phyloP scores from a whole-genome alignment of 345 rosid species.

The Syzygium grande region DNA sequence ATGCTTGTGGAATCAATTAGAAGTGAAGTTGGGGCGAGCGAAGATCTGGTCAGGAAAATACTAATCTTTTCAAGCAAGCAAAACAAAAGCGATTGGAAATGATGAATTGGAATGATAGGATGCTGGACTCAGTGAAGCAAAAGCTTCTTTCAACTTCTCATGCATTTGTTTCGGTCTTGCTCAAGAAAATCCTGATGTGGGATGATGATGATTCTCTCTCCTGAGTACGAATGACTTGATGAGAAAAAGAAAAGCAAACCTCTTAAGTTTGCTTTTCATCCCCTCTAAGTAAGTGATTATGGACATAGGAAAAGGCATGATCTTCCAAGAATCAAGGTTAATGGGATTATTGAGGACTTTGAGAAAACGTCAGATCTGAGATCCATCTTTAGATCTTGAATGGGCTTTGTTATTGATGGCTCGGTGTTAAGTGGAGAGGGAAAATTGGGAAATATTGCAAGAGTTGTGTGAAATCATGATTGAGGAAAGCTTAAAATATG shows the following conservation, averaged over 20 bases:
- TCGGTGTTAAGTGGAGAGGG: neutral
- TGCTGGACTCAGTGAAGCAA: neutral
- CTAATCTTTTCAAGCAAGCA: neutral
- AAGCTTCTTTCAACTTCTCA: neutral
- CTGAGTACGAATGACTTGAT: neutral
- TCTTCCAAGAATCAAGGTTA: neutral
- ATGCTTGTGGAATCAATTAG: neutral
- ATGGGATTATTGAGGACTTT: neutral
- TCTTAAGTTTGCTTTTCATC: neutral
- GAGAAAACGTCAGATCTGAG: neutral
- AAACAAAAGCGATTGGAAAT: neutral
- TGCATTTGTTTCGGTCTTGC: neutral
- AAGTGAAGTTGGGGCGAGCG: neutral
- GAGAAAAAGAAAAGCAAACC: neutral
- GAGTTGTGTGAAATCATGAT: neutral
- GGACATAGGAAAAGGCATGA: neutral
- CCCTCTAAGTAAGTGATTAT: neutral
- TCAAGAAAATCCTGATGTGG: neutral
- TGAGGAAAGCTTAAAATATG: neutral
- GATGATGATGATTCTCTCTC: neutral
- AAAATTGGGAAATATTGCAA: neutral
- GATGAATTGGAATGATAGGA: neutral
- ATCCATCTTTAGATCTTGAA: neutral
- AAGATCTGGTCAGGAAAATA: neutral
- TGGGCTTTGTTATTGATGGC: neutral